A percentile compares a stretch with the other conserved stretches of the same genome.
Evolutionary conservation across 371 early-diverging fungal genomes (phyloP).

Genomic region (Chytridium lagenaria): DNA sequence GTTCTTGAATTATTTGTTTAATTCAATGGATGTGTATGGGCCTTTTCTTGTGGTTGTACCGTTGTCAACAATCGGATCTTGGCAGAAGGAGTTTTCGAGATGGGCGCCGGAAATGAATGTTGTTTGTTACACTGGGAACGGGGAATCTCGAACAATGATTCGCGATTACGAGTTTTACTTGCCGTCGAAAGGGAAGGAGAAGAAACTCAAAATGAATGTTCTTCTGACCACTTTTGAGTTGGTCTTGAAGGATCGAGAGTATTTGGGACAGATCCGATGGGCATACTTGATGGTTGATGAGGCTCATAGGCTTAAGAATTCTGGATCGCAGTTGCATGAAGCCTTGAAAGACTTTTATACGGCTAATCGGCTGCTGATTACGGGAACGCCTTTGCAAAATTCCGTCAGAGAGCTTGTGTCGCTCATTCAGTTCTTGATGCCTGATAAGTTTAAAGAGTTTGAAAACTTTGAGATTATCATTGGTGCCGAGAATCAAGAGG

Average conservation of each 20-base stretch:
- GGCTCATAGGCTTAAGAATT: constrained; percentile 95
- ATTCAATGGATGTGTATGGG: constrained; percentile 83
- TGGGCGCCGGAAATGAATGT: constrained; percentile 96
- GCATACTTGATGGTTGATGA: constrained; percentile 91
- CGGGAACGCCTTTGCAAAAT: constrained; percentile 95
- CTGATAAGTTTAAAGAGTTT: constrained; percentile 73
- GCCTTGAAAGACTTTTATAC: constrained; percentile 68
- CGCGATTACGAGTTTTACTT: constrained; percentile 90
- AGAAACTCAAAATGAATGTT: constrained; percentile 84
- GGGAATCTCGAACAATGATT: constrained; percentile 79
- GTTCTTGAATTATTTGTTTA: constrained; percentile 92
- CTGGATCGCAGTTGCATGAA: constrained; percentile 51
- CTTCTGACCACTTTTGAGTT: constrained; percentile 95
- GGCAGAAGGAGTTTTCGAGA: constrained; percentile 91
- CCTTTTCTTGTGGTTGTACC: constrained; percentile 97
- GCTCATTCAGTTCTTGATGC: constrained; percentile 90
- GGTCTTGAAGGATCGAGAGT: constrained; percentile 87
- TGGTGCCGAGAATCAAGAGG: constrained; percentile 64
- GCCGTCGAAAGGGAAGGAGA: constrained; percentile 38
- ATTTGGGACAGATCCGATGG: constrained; percentile 81
- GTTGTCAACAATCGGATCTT: constrained; percentile 89
- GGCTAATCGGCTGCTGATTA: constrained; percentile 75
- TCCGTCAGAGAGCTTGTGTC: constrained; percentile 88
- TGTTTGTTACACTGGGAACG: constrained; percentile 88
- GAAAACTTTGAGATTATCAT: constrained; percentile 71